Evolutionary conservation across 1,284 basidiomycete genomes (phyloP), one percentile per base, ranked within the genome.

Genomic region (Apiotrichum akiyoshidainum): DNA sequence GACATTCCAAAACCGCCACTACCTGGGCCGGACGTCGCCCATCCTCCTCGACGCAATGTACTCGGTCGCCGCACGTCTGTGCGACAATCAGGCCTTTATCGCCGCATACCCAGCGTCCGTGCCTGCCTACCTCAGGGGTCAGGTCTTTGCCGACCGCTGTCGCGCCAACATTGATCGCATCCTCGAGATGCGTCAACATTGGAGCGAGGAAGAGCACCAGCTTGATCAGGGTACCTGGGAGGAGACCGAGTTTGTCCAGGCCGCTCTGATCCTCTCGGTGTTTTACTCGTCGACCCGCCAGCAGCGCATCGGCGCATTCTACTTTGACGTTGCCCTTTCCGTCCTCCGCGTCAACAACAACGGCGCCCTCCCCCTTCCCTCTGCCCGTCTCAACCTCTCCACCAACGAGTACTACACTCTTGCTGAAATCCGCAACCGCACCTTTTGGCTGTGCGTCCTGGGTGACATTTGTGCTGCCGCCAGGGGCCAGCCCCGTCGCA

Each of bases 31-130:
- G 47, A 69, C 76, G 5, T 76, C 78, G 14, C 72, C 75, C 7
- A 67, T 77, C 44, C 68, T 80, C n/a, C 68, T 80, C 51, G 73
- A 79, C 62, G 70, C 76, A 42, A 78, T 81, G 41, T 80, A 77
- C 64, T 74, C 78, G 19, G 60, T 80, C 21, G 66, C 77, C 21
- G 71, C 77, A 11, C 75, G 79, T 13, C 63, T 75, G 51, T 77
- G 68, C 59, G 71, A 74, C 37, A 75, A 77, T 55, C 69, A 67
- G 1, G 21, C 59, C 8, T 61, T 76, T 37, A 58, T 76, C 14
- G 46, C 64, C 5, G 62, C 68, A 3, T 65, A 68, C 49, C 65
- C 72, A 1, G 57, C 69, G 7, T 51, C 59, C n/a, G 61, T 66
- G 12, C 70, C 77, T 17, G 12, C 69, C 46, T 68, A 66, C 54